Evolutionary conservation across 176 grass and related monocot genomes (phyloP).

Genomic region (Bolboschoenus planiculmis): DNA sequence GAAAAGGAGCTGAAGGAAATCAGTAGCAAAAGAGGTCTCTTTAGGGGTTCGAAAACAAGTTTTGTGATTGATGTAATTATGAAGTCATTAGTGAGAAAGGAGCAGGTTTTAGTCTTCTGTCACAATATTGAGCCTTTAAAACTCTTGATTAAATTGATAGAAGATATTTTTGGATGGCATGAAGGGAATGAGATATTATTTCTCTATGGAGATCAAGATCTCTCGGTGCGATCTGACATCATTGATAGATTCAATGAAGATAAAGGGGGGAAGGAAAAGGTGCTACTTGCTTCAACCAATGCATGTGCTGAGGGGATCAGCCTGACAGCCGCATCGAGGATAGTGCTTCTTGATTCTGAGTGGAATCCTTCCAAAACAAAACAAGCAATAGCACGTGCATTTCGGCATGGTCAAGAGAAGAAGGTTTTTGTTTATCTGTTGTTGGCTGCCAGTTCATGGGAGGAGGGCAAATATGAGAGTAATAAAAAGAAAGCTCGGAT

Average conservation of each 20-base stretch:
- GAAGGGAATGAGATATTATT: constrained; percentile 70
- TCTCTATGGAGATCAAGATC: constrained; percentile 67
- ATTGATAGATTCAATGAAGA: constrained; percentile 82
- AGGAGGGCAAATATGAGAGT: constrained; percentile 63
- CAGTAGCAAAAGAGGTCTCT: constrained; percentile 25
- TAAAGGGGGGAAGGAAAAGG: constrained; percentile 47
- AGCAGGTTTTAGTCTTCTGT: constrained; percentile 84
- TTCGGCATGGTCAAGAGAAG: constrained; percentile 70
- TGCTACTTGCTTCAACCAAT: constrained; percentile 78
- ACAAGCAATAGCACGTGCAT: constrained; percentile 89
- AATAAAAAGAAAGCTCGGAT: constrained; percentile 77
- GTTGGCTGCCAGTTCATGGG: constrained; percentile 66
- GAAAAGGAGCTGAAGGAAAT: constrained; percentile 37
- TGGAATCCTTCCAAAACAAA: constrained; percentile 94
- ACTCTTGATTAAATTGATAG: constrained; percentile 52
- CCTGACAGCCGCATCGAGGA: constrained; percentile 76
- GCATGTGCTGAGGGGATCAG: constrained; percentile 90
- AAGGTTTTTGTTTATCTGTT: constrained; percentile 79
- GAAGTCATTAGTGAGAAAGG: constrained; percentile 58
- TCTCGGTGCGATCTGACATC: constrained; percentile 43
- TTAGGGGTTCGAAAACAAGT: constrained; percentile 54
- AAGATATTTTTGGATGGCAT: constrained; percentile 50
- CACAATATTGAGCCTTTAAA: constrained; percentile 69
- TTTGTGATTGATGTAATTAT: constrained; percentile 79
- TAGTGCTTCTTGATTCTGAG: constrained; percentile 87